Base-by-base conservation (phyloP, 1,284 basidiomycete species). In the Sporisorium sorghi region DNA sequence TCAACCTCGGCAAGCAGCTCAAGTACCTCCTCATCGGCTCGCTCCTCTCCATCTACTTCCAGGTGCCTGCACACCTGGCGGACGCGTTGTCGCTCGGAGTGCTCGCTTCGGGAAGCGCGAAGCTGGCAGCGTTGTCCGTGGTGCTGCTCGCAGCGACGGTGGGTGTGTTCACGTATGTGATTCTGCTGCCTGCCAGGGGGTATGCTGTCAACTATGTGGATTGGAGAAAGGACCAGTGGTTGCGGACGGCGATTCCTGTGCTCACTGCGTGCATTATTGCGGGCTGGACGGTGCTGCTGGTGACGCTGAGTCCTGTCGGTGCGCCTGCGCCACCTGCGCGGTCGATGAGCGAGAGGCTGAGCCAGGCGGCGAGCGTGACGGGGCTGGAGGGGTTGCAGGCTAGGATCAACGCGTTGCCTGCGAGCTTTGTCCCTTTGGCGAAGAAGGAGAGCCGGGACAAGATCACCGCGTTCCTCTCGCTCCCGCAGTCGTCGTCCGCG, bases 1-100 rank as follows among this genome's bases (percentile, higher is more conserved):
- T 62, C 37, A 78, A 78, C 50, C 53, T 76, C 12, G 48, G 51
- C 60, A 78, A 78, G 47, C 76, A 78, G 47, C 49, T 72, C 56
- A 78, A 78, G 51, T 76, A 72, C 47, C 54, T 76, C 33, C 43
- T 46, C 17, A 64, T 69, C 40, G 73, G 76, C 17, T 39, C 58
- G 1, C 30, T 53, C 21, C 37, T 67, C 10, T 39, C 53, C 1
- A 47, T 48, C 19, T 78, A 76, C 52, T 73, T 78, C 15, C 68
- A 78, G 26, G 74, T 78, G 2, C 39, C 39, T 17, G 30, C 48
- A 4, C 73, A 70, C 26, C 49, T 76, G 6, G 6, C 28, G 8
- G 65, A 76, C 50, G 65, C 65, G 6, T 26, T 73, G 10, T 40
- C 44, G 1, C 35, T 71, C 5, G 64, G 64, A n/a, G n/a, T n/a